These are phyloP conservation scores for Leccinum pachyderme DNA, from an alignment of 1,284 basidiomycete species.

Conservation along the genomic window DNA sequence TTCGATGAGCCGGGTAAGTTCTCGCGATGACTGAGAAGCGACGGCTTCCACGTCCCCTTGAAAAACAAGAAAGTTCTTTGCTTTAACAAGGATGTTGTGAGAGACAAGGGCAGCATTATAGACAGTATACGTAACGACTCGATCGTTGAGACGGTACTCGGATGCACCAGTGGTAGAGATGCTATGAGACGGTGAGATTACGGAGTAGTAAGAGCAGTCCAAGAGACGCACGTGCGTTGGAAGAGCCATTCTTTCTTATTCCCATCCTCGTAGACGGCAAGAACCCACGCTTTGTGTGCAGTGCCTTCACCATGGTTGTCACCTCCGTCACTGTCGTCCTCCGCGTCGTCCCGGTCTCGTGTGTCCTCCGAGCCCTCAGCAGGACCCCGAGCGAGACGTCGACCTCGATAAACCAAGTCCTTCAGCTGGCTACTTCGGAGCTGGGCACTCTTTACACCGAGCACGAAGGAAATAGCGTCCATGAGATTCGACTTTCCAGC, in stretches of 20 bases:
- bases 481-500: slow-evolving; percentile 99
- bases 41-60: slow-evolving; percentile 99
- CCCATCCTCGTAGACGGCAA: slow-evolving; percentile 84
- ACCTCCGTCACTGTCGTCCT: slow-evolving; percentile 47
- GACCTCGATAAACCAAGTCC: slow-evolving; percentile 92
- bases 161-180: slow-evolving; percentile 85
- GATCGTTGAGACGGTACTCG: slow-evolving; percentile 84
- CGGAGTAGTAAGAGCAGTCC: neutral
- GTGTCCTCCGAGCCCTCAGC: slow-evolving; percentile 50
- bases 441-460: slow-evolving; percentile 93
- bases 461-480: slow-evolving; percentile 99
- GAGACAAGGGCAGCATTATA: slow-evolving; percentile 85
- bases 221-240: slow-evolving; percentile 75
- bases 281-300: slow-evolving; percentile 92
- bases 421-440: slow-evolving; percentile 91
- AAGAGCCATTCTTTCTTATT: slow-evolving; percentile 85
- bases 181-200: slow-evolving; percentile 40
- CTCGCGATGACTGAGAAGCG: slow-evolving; percentile 91
- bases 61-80: slow-evolving; percentile 99
- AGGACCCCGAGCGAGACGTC: slow-evolving; percentile 63
- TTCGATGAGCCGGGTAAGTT: slow-evolving; percentile 89
- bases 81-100: slow-evolving; percentile 97
- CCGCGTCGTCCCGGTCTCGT: slow-evolving; percentile 44
- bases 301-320: slow-evolving; percentile 73
- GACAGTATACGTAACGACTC: slow-evolving; percentile 75